phyloP scores from a whole-genome alignment of 1,284 basidiomycete species.

The Apiotrichum montevideense region DNA sequence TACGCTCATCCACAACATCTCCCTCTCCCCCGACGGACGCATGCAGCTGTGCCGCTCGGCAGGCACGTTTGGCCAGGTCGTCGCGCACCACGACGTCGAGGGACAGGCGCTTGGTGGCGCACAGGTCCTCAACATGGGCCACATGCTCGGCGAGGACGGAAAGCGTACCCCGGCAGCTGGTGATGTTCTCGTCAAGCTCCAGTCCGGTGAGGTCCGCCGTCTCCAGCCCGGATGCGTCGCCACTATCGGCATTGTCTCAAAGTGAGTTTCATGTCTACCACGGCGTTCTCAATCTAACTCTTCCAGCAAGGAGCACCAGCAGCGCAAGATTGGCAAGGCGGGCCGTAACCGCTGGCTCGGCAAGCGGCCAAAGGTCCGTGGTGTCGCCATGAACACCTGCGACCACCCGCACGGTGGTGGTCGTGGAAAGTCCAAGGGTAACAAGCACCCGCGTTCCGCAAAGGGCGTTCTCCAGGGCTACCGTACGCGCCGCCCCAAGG shows the following conservation, averaged over 20 bases:
- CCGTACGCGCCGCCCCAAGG: constrained; percentile 84
- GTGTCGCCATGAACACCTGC: constrained; percentile 97
- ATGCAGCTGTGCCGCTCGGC: constrained; percentile 84
- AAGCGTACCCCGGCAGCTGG: constrained; percentile 29
- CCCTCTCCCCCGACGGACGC: constrained; percentile 68
- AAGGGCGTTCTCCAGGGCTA: constrained; percentile 91
- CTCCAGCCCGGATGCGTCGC: constrained; percentile 78
- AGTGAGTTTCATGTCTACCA: constrained; percentile 46
- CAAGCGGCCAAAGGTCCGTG: constrained; percentile 77
- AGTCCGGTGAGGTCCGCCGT: constrained; percentile 87
- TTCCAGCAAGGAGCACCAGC: constrained; percentile 68
- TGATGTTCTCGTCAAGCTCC: constrained; percentile 66
- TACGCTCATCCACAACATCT: constrained; percentile 81
- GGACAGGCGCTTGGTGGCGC: constrained; percentile 39
- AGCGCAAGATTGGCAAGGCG: constrained; percentile 80
- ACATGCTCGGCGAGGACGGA: constrained; percentile 18
- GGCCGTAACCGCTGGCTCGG: constrained; percentile 87
- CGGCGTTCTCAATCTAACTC: no score
- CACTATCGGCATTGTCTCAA: constrained; percentile 87
- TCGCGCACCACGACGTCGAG: constrained; percentile 57
- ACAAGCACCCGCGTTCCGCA: constrained; percentile 83
- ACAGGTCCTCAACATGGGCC: constrained; percentile 37
- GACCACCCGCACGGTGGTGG: constrained; percentile 97
- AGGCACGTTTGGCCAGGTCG: constrained; percentile 76
- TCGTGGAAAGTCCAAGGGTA: constrained; percentile 93